phyloP scores from a whole-genome alignment of 208 protist species.

The Zelonia costaricensis region DNA sequence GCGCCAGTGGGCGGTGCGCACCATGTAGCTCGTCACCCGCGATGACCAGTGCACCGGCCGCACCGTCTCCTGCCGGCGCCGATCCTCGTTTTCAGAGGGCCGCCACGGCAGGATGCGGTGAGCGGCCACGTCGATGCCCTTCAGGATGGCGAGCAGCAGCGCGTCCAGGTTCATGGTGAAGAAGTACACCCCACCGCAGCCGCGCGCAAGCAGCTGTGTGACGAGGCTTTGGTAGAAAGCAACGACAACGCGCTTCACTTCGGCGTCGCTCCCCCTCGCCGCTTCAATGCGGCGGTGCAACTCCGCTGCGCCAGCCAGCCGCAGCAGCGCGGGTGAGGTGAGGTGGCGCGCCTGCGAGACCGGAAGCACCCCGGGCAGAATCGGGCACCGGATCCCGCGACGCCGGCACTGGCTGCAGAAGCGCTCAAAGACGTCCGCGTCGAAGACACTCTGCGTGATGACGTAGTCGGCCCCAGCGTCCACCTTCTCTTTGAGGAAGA shows the following conservation, averaged over 20 bases:
- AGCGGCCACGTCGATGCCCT: constrained; percentile 42
- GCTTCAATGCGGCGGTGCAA: constrained; percentile 33
- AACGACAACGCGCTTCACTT: constrained; percentile 49
- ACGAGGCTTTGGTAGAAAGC: constrained; percentile 72
- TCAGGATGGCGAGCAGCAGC: constrained; percentile 55
- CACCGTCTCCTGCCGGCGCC: constrained; percentile 65
- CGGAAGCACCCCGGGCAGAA: constrained; percentile 90
- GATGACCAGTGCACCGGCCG: constrained; percentile 93
- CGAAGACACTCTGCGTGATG: constrained; percentile 95
- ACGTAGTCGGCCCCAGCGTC: constrained; percentile 95
- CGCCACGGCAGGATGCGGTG: constrained; percentile 59
- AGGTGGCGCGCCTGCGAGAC: constrained; percentile 53
- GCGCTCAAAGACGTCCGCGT: constrained; percentile 70
- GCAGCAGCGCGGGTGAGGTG: constrained; percentile 55
- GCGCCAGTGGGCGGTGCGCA: constrained; percentile 79
- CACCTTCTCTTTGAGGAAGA: constrained; percentile 91
- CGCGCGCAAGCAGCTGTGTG: constrained; percentile 58
- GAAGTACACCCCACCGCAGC: constrained; percentile 90
- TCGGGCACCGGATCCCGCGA: constrained; percentile 84
- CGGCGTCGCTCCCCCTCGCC: constrained; percentile 33
- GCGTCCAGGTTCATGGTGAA: constrained; percentile 96
- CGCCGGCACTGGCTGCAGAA: constrained; percentile 66
- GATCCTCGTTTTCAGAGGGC: constrained; percentile 48
- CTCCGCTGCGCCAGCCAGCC: constrained; percentile 52
- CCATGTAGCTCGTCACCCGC: constrained; percentile 88